phyloP scores from a whole-genome alignment of 2,329 filamentous ascomycete species.

The Pochonia chlamydosporia region DNA sequence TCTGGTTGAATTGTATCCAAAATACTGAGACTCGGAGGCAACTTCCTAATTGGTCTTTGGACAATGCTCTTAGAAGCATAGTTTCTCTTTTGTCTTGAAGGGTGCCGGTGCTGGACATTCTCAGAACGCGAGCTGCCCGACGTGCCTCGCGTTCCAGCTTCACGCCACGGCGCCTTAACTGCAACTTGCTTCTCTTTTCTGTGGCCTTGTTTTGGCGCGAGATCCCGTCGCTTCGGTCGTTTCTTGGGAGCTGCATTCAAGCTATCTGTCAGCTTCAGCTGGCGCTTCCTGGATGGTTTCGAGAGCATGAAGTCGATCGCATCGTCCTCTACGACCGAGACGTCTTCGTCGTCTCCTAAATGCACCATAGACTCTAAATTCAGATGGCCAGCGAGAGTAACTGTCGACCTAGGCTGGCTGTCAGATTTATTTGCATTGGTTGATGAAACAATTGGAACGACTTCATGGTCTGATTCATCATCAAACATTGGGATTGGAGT shows the following conservation, averaged over 20 bases:
- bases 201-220: slow-evolving; percentile 12
- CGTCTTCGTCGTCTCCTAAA: slow-evolving; percentile 26
- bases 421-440: background rate
- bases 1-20: slow-evolving; percentile 50
- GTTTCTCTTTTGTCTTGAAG: background rate
- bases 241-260: slow-evolving; percentile 7
- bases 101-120: background rate
- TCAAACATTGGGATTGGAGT: slow-evolving; percentile 32
- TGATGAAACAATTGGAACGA: background rate
- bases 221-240: slow-evolving; percentile 18
- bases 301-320: slow-evolving; percentile 45
- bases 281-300: slow-evolving; percentile 34
- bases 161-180: slow-evolving; percentile 24
- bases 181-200: slow-evolving; percentile 21
- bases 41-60: background rate
- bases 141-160: background rate
- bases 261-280: slow-evolving; percentile 21
- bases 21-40: slow-evolving; percentile 50
- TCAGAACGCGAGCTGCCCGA: background rate
- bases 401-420: background rate
- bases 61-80: background rate
- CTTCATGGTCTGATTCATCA: slow-evolving; percentile 31
- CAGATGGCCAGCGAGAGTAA: background rate
- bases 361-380: background rate
- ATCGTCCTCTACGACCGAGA: slow-evolving; percentile 43